Evolutionary conservation across 805 yeast species (phyloP), one percentile per base, ranked within the genome.

Genomic region (Komagataella pseudopastoris): DNA sequence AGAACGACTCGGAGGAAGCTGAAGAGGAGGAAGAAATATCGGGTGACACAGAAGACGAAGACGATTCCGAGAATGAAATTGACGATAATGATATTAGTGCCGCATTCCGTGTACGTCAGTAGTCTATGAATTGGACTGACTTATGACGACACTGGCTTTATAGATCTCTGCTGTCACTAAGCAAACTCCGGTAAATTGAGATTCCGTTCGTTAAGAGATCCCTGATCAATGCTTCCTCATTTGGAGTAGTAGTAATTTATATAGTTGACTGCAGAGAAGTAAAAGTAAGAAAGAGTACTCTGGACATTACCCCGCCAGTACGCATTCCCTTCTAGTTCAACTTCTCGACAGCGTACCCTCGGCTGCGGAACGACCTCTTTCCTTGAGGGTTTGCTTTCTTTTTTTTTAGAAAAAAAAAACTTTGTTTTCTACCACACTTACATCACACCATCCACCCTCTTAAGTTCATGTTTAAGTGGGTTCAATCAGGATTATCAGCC

Each of bases 401-500:
- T 23, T 30, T 30, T 10, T 2, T 30, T 30, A 30, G 14, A 4
- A 22, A 20, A 20, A 20, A 49, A 22, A 16, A 12, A 24, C 39
- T 30, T 14, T 30, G 39, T 30, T 30, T 30, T 30, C 39, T 45
- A 49, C 6, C 22, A 17, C 50, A 49, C 12, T 18, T 23, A 23
- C 16, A 45, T 18, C 17, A n/a, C 14, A 22, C 22, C 18, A 16
- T 47, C 20, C 20, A 47, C 6, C 14, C 23, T 18, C 22, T 46
- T 46, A 46, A 18, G 14, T 51, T 22, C 22, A 59, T 59, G 62
- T 58, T 59, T 51, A 59, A 57, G 77, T 85, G 89, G 89, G 85
- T 85, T 54, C 90, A 85, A 71, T 83, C 88, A 55, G 82, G 70
- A 65, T 51, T 63, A n/a, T 87, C 97, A n/a, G 93, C 95, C 5